Percentiles rank a stretch among this genome's conserved stretches.
Evolutionary conservation across 2,329 filamentous ascomycete species (phyloP).

Genomic region (Colletotrichum sp.): DNA sequence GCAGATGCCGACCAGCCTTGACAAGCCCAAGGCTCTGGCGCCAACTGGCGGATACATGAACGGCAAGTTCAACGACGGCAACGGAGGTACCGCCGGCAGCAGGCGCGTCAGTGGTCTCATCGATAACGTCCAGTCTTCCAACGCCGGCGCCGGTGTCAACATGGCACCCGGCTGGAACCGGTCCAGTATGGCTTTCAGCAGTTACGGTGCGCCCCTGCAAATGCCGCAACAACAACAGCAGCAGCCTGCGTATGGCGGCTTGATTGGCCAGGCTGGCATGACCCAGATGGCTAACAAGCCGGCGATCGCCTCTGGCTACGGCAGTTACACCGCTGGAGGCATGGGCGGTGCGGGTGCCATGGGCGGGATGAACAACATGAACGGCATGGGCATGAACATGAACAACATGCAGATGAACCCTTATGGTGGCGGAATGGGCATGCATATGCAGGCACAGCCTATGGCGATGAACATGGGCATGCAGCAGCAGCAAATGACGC

Average conservation of each 20-base stretch:
- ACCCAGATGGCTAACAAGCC: conserved; percentile 5
- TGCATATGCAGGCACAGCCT: conserved; percentile 23
- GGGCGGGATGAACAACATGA: conserved; percentile 21
- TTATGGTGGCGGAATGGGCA: conserved; percentile 21
- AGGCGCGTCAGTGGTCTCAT: conserved; percentile 28
- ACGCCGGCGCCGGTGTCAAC: conserved; percentile 28
- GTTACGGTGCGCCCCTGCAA: conserved; percentile 28
- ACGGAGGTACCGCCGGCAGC: conserved; percentile 33
- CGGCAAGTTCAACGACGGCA: conserved; percentile 61
- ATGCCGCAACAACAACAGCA: background rate
- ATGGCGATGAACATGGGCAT: conserved; percentile 17
- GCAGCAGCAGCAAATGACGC: conserved; percentile 19
- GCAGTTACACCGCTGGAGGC: conserved; percentile 14
- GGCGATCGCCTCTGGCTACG: background rate
- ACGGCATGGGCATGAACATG: conserved; percentile 31
- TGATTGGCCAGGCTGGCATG: conserved; percentile 7
- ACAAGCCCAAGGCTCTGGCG: conserved; percentile 28
- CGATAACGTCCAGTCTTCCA: conserved; percentile 22
- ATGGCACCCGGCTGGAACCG: conserved; percentile 24
- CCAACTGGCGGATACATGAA: conserved; percentile 52
- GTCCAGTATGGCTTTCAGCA: conserved; percentile 32
- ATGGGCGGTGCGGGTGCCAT: conserved; percentile 24
- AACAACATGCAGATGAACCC: conserved; percentile 23
- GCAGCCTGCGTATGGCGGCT: conserved; percentile 23
- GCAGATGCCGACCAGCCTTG: conserved; percentile 53